phyloP scores from a whole-genome alignment of 1,284 basidiomycete genomes.

The Cerioporus squamosus region DNA sequence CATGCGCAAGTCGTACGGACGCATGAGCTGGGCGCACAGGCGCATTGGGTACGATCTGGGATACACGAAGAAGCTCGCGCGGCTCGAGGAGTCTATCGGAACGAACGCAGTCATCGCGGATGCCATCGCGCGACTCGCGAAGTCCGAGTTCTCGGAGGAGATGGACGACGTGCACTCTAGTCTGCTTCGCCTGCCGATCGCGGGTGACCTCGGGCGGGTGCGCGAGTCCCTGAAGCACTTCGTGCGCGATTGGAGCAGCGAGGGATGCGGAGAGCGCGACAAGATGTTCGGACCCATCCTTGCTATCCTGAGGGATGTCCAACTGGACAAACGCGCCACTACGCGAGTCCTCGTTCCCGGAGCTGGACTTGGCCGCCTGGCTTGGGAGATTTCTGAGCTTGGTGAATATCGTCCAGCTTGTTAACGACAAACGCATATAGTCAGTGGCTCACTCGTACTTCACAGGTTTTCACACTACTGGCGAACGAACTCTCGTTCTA shows the following conservation, averaged over 20 bases:
- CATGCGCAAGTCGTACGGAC: constrained; percentile 32
- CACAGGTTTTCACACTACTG: constrained; percentile 58
- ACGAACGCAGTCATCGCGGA: constrained; percentile 51
- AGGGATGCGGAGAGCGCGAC: constrained; percentile 54
- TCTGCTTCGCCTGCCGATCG: constrained; percentile 24
- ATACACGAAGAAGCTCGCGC: constrained; percentile 55
- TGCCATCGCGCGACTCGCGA: constrained; percentile 50
- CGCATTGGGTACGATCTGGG: constrained; percentile 55
- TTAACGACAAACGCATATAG: too few relatives aligned
- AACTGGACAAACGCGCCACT: constrained; percentile 28
- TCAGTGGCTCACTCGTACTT: too few relatives aligned
- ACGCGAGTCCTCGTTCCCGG: constrained; percentile 64
- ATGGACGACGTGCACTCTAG: constrained; percentile 1
- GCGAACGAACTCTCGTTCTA: constrained; percentile 66
- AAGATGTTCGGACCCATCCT: constrained; percentile 60
- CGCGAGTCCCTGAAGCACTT: constrained; percentile 67
- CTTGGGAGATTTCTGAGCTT: constrained; percentile 66
- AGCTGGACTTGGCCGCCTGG: constrained; percentile 62
- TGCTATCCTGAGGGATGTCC: constrained; percentile 41
- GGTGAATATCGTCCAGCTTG: constrained; percentile 41
- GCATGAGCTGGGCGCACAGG: constrained; percentile 37
- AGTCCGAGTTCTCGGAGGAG: constrained; percentile 19
- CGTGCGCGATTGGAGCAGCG: constrained; percentile 67
- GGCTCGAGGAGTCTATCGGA: constrained; percentile 46
- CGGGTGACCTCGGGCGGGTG: constrained; percentile 50